Evolutionary conservation across 805 yeast genomes (phyloP).

Genomic region (Candida maltosa): DNA sequence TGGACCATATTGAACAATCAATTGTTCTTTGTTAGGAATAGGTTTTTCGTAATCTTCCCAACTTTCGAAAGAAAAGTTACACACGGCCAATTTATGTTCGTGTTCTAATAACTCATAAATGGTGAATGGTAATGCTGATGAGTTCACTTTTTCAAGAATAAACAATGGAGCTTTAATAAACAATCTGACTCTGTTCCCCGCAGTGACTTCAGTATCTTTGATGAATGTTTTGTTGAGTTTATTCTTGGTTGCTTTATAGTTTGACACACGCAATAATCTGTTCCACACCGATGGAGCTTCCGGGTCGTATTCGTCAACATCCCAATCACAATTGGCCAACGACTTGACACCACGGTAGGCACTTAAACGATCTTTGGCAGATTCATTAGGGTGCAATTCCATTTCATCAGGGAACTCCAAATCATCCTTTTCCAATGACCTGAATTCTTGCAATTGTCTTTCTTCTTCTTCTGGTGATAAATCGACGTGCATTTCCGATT

Average conservation of each 20-base stretch:
- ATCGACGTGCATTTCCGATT: conserved; percentile 64
- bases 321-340: conserved; percentile 80
- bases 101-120: conserved; percentile 75
- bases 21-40: conserved; percentile 73
- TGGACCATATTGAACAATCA: conserved; percentile 90
- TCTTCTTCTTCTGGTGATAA: conserved; percentile 80
- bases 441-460: conserved; percentile 66
- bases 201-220: conserved; percentile 36
- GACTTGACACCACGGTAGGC: conserved; percentile 88
- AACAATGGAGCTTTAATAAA: conserved; percentile 55
- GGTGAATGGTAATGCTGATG: conserved; percentile 44
- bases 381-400: conserved; percentile 72
- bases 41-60: conserved; percentile 92
- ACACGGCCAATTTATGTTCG: conserved; percentile 82
- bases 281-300: conserved; percentile 77
- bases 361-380: conserved; percentile 70
- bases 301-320: conserved; percentile 75
- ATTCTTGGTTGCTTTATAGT: conserved; percentile 73
- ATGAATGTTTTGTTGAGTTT: conserved; percentile 59
- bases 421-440: conserved; percentile 74
- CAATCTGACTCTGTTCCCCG: conserved; percentile 64
- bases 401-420: conserved; percentile 94
- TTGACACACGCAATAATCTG: conserved; percentile 68
- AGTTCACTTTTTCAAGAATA: conserved; percentile 39
- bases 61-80: conserved; percentile 75